Base-by-base conservation (phyloP, 768 basidiomycete genomes). In the Paxillus ammoniavirescens region DNA sequence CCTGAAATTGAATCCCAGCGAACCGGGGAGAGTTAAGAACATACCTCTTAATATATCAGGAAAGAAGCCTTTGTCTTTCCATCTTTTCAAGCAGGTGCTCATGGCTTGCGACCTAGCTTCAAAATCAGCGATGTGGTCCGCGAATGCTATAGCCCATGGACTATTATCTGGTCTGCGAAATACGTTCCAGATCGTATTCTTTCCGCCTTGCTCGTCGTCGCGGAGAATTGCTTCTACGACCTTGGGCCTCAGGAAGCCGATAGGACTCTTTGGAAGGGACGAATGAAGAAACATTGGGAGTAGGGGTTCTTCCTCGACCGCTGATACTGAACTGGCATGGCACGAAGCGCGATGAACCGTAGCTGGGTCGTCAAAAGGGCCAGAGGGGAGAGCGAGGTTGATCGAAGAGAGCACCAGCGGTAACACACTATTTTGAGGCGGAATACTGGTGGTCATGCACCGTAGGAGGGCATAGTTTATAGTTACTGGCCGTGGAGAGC, bases 301-400 rank as follows among this genome's bases (percentile, higher is more conserved):
- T 13, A 65, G 57, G 8, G 5, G 35, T 46, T 65, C 64, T 41
- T 65, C 64, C 8, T 61, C 57, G 5, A 57, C 57, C 14, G 31
- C 35, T 0, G 36, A 36, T 17, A 53, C 23, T 10, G 43, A 44
- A 33, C 54, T 52, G 0, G n/a, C 50, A 38, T 59, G 55, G 46
- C 65, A 65, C 1, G 62, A 61, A 5, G 64, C 60, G 17, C 62
- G 65, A 17, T 61, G 42, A 5, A 26, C 44, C 13, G 9, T 17
- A 23, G 51, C 5, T 8, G 50, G 57, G 28, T 61, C 50, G 21
- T 65, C 26, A 43, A 66, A 70, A 13, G 58, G 63, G 23, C 66
- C 61, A 5, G 52, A 15, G 31, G 66, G 68, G 13, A 68, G 65
- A 36, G 50, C 23, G 21, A 70, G 64, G 42, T 67, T 68, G 52